These are phyloP conservation scores for Geoglossum cookeanum DNA, from an alignment of 2,329 filamentous ascomycete genomes.

Conservation along the genomic window DNA sequence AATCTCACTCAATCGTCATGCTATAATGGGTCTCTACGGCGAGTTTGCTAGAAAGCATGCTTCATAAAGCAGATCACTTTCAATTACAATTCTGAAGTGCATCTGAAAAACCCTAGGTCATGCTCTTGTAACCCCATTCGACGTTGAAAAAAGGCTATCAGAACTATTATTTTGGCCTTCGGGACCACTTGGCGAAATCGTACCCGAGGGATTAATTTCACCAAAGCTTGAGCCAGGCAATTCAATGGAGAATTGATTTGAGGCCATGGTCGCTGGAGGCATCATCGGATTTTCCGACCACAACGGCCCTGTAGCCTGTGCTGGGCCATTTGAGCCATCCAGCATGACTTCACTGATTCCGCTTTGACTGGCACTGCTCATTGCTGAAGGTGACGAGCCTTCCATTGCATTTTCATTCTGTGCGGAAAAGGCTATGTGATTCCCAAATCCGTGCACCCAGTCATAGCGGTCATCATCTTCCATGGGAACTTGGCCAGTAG, in stretches of 20 bases:
- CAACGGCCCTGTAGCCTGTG: constrained; percentile 25
- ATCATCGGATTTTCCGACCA: constrained; percentile 56
- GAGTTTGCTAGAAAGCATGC: no score
- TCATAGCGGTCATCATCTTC: constrained; percentile 60
- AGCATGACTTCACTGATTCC: constrained; percentile 83
- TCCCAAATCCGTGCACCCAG: constrained; percentile 70
- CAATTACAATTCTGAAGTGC: no score
- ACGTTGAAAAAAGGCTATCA: constrained; percentile 55
- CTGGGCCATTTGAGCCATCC: constrained; percentile 38
- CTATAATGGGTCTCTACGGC: no score
- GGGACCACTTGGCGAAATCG: constrained; percentile 59
- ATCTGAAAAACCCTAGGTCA: no score
- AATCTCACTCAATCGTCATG: no score
- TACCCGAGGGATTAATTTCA: constrained; percentile 50
- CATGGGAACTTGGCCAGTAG: constrained; percentile 35
- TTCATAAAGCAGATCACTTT: no score
- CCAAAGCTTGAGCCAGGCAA: constrained; percentile 56
- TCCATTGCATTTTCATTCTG: constrained; percentile 67
- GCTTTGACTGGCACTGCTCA: constrained; percentile 86
- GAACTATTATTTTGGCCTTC: constrained; percentile 46
- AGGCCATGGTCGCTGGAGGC: constrained; percentile 44
- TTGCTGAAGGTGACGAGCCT: constrained; percentile 84
- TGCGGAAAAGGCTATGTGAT: constrained; percentile 50
- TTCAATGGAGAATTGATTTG: constrained; percentile 55
- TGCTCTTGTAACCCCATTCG: constrained; percentile 21